Evolutionary conservation across 441 rosid species (phyloP).

Genomic region (Arabidopsis lyrata): DNA sequence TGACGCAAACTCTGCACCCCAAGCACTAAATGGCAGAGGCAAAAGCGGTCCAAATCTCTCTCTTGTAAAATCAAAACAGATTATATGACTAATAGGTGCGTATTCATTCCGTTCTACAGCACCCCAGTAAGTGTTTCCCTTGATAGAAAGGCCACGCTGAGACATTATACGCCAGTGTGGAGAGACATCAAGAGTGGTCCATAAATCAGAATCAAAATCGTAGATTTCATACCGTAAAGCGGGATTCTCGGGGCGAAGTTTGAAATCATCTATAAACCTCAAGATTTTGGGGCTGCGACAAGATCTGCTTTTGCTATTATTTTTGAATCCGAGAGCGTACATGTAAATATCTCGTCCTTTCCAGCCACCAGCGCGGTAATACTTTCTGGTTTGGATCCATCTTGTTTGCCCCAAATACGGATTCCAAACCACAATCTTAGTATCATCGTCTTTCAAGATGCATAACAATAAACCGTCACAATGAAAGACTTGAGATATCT

Average conservation of each 20-base stretch:
- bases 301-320: neutral
- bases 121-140: neutral
- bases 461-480: neutral
- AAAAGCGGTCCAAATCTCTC: neutral
- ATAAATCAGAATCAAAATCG: neutral
- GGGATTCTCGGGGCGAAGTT: neutral
- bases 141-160: neutral
- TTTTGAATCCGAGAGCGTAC: neutral
- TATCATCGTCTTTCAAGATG: neutral
- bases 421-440: slow-evolving; percentile 1
- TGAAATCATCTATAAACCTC: neutral
- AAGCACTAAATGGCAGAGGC: neutral
- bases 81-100: neutral
- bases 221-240: neutral
- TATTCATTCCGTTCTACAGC: neutral
- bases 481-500: neutral
- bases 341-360: neutral
- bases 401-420: neutral
- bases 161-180: neutral
- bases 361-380: neutral
- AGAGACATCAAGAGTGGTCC: neutral
- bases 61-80: neutral
- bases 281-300: neutral
- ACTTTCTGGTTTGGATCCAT: neutral
- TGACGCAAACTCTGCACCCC: neutral